Base-by-base conservation (phyloP, 2,329 filamentous ascomycete genomes). In the Aspergillus sp. region DNA sequence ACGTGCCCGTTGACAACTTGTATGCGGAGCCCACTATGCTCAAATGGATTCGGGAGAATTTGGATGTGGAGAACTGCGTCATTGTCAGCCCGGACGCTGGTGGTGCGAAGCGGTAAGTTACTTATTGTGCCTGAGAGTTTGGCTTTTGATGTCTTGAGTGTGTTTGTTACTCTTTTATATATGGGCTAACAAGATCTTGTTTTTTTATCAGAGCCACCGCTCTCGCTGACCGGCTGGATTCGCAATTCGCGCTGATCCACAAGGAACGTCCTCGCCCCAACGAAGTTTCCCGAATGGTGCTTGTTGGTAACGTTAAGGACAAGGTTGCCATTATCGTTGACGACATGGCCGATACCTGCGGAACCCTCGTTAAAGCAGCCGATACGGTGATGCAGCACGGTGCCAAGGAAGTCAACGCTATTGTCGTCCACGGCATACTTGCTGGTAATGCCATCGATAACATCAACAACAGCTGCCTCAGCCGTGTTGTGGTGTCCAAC, bases 261-360 rank as follows among this genome's bases (percentile, higher is more conserved):
- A 96, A 97, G 74, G 91, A 96, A 71, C 86, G 90, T 48, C 86
- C 89, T 4, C 82, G 88, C n/a, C 83, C 83, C 49, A 94, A 94
- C 61, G 89, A 94, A 63, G 89, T 95, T 51, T 88, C 86, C 7
- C 84, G 88, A 59, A 94, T 95, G 88, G 87, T 89, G 1, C 83
- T 98, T n/a, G 91, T 97, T 43, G 93, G 93, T 56, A 89, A 94
- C 55, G 93, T 97, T 41, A 79, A 82, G 56, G 86, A 87, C 71
- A 93, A 93, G 73, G 83, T 91, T 29, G 91, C 91, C 50, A 96
- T 98, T 62, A 82, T 98, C 42, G 91, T 98, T 42, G 91, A 97
- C 66, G 91, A 97, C 66, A 96, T 97, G 88, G 90, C 90, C 30
- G 91, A 97, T 65, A 96, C 91, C 3, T 96, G 90, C 67, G 89